A percentile compares a stretch with the other conserved stretches of the same genome.
phyloP scores from a whole-genome alignment of 495 filamentous ascomycete genomes.

The Paragyromitra xinjiangensis region DNA sequence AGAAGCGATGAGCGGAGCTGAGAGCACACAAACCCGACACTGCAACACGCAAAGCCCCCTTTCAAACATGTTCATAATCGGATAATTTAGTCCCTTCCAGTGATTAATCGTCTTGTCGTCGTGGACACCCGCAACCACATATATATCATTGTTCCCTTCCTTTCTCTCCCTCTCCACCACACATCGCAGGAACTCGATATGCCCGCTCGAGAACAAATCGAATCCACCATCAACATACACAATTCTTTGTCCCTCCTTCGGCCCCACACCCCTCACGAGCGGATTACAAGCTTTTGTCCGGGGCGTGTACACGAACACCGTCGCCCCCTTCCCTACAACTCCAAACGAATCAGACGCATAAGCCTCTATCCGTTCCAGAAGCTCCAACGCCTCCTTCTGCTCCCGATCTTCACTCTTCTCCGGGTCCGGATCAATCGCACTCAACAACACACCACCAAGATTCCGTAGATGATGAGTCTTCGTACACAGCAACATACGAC shows the following conservation, averaged over 20 bases:
- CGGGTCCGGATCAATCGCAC: conserved; percentile 42
- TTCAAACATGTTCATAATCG: conserved; percentile 99
- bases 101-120: conserved; percentile 92
- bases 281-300: conserved; percentile 67
- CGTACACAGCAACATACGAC: conserved; percentile 94
- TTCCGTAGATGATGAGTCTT: conserved; percentile 86
- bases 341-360: conserved; percentile 84
- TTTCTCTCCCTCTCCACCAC: conserved; percentile 74
- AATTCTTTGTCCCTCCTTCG: conserved; percentile 78
- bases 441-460: conserved; percentile 68
- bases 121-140: conserved; percentile 89
- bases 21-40: conserved; percentile 72
- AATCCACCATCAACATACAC: conserved; percentile 97
- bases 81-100: conserved; percentile 97
- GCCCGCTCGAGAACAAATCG: conserved; percentile 94
- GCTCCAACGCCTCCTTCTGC: conserved; percentile 65
- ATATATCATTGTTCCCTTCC: conserved; percentile 76
- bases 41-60: conserved; percentile 93
- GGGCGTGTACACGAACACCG: conserved; percentile 58
- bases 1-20: neutral
- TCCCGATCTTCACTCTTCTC: conserved; percentile 57
- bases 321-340: conserved; percentile 49
- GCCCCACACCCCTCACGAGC: conserved; percentile 72
- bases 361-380: conserved; percentile 75
- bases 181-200: conserved; percentile 88